Evolutionary conservation across 306 rosid genomes (phyloP).

Genomic region (Trifolium dubium): DNA sequence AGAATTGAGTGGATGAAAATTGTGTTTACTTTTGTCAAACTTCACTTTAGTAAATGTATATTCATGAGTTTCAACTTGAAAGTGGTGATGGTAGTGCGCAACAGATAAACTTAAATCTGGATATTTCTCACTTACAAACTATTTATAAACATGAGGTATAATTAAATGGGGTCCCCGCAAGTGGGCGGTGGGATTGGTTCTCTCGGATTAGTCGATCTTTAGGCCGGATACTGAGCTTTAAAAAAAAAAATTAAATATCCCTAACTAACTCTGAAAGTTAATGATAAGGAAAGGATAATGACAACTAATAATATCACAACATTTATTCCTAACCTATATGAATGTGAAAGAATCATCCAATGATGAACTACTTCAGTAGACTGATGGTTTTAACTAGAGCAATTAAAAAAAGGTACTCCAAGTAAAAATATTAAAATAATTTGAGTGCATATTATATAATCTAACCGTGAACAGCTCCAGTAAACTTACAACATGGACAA

Average conservation of each 20-base stretch:
- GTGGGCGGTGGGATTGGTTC: too few species aligned
- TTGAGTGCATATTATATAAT: conserved; percentile 4
- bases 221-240: too few species aligned
- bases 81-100: too few species aligned
- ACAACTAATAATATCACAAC: not conserved
- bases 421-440: not conserved
- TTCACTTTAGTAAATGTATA: not conserved
- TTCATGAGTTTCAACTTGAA: not conserved
- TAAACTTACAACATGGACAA: not conserved
- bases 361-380: not conserved
- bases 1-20: not conserved
- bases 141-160: not conserved
- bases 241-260: too few species aligned
- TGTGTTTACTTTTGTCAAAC: not conserved
- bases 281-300: not conserved
- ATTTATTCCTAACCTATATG: not conserved
- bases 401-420: not conserved
- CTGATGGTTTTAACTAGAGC: not conserved
- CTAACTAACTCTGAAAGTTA: not conserved
- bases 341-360: not conserved
- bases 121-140: not conserved
- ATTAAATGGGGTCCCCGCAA: too few species aligned
- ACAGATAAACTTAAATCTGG: conserved; percentile 1
- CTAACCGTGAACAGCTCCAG: not conserved
- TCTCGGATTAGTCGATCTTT: too few species aligned